Base-by-base conservation (phyloP, 305 asterid species). In the Rubia tinctorum region DNA sequence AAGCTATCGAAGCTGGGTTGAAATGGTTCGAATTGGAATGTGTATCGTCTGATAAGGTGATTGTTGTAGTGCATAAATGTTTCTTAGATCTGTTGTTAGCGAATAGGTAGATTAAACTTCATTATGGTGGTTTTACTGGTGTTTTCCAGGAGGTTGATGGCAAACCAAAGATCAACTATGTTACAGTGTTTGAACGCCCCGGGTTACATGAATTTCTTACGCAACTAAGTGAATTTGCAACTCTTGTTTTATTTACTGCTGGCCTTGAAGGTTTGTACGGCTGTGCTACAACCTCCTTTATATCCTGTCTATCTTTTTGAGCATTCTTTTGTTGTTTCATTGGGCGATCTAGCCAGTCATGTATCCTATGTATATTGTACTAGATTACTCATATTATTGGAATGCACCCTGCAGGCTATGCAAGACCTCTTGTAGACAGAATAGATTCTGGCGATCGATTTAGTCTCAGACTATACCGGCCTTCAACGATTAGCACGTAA, bases 161-260 rank as follows among this genome's bases (percentile, higher is more conserved):
- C 34, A 91, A 93, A 74, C 90, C 96, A 47, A 90, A 86, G 93
- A 86, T 91, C 81, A 93, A 88, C 86, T 86, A 93, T 70, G 97
- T 93, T 76, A 93, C 98, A 11, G 96, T 93, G 77, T 93, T 91
- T 81, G 98, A 93, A 82, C 92, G 98, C 39, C 98, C 98, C 18
- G 94, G 98, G 72, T 81, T 93, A 70, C 85, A 84, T 20, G 90
- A 85, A 72, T 93, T 91, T 80, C 88, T 93, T 12, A 82, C 82
- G 71, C 89, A 86, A 81, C 96, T 91, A 42, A 84, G 92, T 79
- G 91, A 91, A 87, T 93, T 91, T 85, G 94, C 98, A 23, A 88
- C 91, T 82, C 90, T 93, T 53, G 94, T 91, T 74, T 79, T 93
- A 76, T 93, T 93, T 85, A 91, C 98, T 53, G 98, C 97, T 71